phyloP scores from a whole-genome alignment of 352 stramenopile genomes.

The Phytopythium litorale region DNA sequence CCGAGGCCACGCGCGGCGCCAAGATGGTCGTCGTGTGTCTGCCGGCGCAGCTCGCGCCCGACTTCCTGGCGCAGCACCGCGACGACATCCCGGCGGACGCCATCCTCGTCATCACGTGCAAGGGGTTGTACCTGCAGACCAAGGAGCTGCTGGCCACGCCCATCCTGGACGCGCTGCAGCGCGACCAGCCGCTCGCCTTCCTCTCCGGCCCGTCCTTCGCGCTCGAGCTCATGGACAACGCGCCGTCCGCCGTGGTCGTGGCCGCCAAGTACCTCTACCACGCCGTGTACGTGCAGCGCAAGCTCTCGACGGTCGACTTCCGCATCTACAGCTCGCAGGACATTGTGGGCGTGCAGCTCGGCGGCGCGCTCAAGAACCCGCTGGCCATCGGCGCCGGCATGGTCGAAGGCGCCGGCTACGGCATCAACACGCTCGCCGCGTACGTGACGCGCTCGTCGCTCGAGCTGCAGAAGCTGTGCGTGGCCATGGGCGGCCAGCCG shows the following conservation, averaged over 20 bases:
- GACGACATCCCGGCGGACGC: constrained; percentile 86
- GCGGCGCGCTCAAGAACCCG: constrained; percentile 97
- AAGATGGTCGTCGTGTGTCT: constrained; percentile 95
- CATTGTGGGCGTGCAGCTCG: constrained; percentile 95
- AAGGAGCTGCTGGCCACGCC: constrained; percentile 96
- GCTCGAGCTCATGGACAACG: constrained; percentile 94
- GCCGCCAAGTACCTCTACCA: constrained; percentile 92
- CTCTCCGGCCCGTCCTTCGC: constrained; percentile 95
- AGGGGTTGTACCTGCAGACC: constrained; percentile 94
- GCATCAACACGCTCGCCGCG: constrained; percentile 94
- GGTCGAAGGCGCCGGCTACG: constrained; percentile 95
- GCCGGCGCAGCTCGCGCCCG: constrained; percentile 92
- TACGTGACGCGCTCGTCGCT: constrained; percentile 95
- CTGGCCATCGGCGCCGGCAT: constrained; percentile 96
- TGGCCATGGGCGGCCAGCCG: constrained; percentile 92
- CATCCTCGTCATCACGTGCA: constrained; percentile 93
- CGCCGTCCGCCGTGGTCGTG: constrained; percentile 95
- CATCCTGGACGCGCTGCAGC: constrained; percentile 88
- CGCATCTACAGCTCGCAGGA: constrained; percentile 93
- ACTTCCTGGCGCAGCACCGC: constrained; percentile 87
- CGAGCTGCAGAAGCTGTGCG: constrained; percentile 95
- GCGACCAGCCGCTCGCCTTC: constrained; percentile 94
- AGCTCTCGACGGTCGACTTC: constrained; percentile 89
- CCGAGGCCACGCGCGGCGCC: constrained; percentile 82
- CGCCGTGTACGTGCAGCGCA: constrained; percentile 79